Percentiles rank a stretch among this genome's conserved stretches.
Evolutionary conservation across 768 basidiomycete genomes (phyloP).

Genomic region (Panus rudis): DNA sequence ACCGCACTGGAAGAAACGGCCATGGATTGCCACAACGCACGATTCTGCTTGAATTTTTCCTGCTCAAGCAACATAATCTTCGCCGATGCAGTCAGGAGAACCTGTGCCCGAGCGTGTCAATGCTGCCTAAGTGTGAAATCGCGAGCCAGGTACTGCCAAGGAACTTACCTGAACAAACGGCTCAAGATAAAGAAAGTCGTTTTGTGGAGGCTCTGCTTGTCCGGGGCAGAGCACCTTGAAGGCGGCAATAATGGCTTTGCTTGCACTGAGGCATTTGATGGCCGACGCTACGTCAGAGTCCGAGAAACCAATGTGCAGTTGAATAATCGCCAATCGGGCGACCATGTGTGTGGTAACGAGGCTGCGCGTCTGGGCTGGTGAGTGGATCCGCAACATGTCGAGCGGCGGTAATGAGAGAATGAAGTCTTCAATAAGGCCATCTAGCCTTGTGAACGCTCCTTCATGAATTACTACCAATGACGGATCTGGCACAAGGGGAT

Average conservation of each 20-base stretch:
- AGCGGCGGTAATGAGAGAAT: slow-evolving; percentile 13
- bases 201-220: not conserved
- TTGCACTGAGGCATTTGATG: slow-evolving; percentile 11
- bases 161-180: slow-evolving; percentile 7
- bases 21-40: slow-evolving; percentile 4
- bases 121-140: not conserved
- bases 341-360: slow-evolving; percentile 43
- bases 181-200: not conserved
- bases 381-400: slow-evolving; percentile 6
- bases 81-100: slow-evolving; percentile 4
- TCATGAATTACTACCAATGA: slow-evolving; percentile 3
- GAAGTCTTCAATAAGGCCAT: slow-evolving; percentile 18
- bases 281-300: slow-evolving; percentile 23
- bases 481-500: not conserved
- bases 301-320: slow-evolving; percentile 43
- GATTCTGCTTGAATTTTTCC: not conserved
- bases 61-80: slow-evolving; percentile 4
- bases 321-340: slow-evolving; percentile 42
- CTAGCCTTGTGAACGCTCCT: slow-evolving; percentile 11
- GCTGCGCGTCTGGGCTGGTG: slow-evolving; percentile 20
- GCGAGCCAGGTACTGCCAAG: not conserved
- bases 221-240: not conserved
- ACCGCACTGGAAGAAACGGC: not conserved
- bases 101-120: not conserved
- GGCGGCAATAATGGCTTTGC: slow-evolving; percentile 16